phyloP scores from a whole-genome alignment of 176 grass and related monocot species.

The Lolium multiflorum region DNA sequence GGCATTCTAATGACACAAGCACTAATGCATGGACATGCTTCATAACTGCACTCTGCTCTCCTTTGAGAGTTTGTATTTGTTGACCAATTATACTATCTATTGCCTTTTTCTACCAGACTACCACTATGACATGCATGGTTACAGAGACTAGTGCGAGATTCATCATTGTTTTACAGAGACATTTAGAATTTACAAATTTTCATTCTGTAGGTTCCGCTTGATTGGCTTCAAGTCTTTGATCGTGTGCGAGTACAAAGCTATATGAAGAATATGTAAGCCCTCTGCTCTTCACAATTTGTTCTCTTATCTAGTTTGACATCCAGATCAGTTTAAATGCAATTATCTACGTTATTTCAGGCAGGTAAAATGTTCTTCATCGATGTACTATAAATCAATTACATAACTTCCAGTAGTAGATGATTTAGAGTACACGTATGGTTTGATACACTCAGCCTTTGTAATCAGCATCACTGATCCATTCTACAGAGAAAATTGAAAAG shows the following conservation, averaged over 20 bases:
- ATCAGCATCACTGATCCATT: too few relatives aligned
- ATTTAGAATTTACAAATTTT: neutral
- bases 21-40: neutral
- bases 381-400: neutral
- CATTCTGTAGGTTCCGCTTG: slow-evolving; percentile 61
- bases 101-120: neutral
- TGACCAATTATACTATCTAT: neutral
- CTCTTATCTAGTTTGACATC: slow-evolving; percentile 3
- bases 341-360: neutral
- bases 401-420: neutral
- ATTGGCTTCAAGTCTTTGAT: slow-evolving; percentile 68
- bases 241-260: slow-evolving; percentile 38
- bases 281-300: neutral
- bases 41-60: neutral
- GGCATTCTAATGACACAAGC: neutral
- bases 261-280: slow-evolving; percentile 53
- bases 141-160: neutral
- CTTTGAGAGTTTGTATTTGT: neutral
- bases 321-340: neutral
- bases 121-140: neutral
- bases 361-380: neutral
- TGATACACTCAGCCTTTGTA: neutral
- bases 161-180: slow-evolving; percentile 19
- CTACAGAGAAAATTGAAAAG: too few relatives aligned
- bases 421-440: neutral